A percentile compares a stretch with the other conserved stretches of the same genome.
Conservation (phyloP, 768 basidiomycete genomes). For the Hemileccinum rubropunctum region DNA sequence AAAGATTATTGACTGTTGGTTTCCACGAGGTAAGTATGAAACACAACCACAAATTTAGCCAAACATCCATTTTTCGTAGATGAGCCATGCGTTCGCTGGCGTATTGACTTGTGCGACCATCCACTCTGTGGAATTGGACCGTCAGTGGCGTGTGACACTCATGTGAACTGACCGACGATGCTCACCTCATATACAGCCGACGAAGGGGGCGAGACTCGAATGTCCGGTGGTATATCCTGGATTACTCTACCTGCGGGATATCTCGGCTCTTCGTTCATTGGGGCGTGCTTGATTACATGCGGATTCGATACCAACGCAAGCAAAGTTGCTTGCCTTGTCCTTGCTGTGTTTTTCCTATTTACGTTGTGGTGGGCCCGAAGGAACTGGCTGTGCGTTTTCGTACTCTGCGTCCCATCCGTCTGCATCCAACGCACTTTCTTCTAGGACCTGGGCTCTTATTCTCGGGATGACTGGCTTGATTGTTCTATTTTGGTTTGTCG, state of each 20-base stretch:
- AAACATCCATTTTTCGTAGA: constrained; percentile 39
- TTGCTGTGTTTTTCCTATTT: constrained; percentile 83
- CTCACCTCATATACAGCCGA: constrained; percentile 50
- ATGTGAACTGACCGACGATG: constrained; percentile 1
- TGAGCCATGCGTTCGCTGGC: constrained; percentile 83
- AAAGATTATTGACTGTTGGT: constrained; percentile 78
- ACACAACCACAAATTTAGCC: constrained; percentile 4
- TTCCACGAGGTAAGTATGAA: constrained; percentile 71
- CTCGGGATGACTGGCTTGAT: constrained; percentile 77
- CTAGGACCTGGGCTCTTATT: constrained; percentile 76
- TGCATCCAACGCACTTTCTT: background rate
- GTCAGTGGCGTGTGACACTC: constrained; percentile 44
- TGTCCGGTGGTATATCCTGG: constrained; percentile 84
- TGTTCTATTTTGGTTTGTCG: constrained; percentile 82
- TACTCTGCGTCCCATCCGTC: no score
- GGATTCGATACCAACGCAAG: constrained; percentile 88
- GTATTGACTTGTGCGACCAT: constrained; percentile 84
- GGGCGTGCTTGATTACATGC: constrained; percentile 82
- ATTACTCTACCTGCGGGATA: constrained; percentile 85
- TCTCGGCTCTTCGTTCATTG: constrained; percentile 82
- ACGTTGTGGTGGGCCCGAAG: constrained; percentile 86
- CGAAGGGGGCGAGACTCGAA: constrained; percentile 82
- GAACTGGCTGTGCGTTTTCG: constrained; percentile 60
- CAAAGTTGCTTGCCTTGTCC: constrained; percentile 75
- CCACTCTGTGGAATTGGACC: constrained; percentile 83